Conservation (phyloP, 257 asterid genomes). For the Plantago major region DNA sequence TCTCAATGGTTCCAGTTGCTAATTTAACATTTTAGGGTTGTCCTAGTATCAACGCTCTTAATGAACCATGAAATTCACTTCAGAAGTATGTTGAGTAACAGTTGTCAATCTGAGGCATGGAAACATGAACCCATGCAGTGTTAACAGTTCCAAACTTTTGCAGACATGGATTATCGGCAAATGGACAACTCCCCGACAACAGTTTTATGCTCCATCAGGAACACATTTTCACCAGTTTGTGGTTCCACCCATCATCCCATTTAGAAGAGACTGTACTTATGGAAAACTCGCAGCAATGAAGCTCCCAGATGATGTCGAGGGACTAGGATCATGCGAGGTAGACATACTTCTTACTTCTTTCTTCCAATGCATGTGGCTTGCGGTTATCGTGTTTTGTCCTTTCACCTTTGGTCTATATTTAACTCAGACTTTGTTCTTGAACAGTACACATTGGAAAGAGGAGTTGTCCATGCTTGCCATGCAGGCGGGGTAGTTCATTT, state of each 20-base stretch:
- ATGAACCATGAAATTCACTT: background rate
- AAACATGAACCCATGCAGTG: background rate
- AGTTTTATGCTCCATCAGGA: slow-evolving; percentile 71
- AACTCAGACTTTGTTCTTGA: background rate
- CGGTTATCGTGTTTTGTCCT: no score
- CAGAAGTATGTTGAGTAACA: background rate
- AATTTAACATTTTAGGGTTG: background rate
- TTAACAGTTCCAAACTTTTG: slow-evolving; percentile 4
- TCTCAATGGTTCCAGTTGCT: background rate
- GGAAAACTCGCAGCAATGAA: slow-evolving; percentile 84
- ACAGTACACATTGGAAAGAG: slow-evolving; percentile 88
- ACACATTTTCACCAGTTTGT: slow-evolving; percentile 83
- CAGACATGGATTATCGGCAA: slow-evolving; percentile 88
- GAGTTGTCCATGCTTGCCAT: slow-evolving; percentile 94
- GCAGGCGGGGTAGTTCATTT: slow-evolving; percentile 89
- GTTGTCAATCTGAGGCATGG: background rate
- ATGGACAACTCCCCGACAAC: slow-evolving; percentile 75
- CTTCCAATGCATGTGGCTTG: background rate
- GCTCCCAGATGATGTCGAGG: slow-evolving; percentile 78
- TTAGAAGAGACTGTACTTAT: slow-evolving; percentile 84
- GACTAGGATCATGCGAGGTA: slow-evolving; percentile 92
- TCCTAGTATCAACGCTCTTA: no score
- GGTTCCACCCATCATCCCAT: slow-evolving; percentile 75
- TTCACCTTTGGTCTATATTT: no score
- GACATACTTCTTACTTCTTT: background rate